phyloP scores from a whole-genome alignment of 768 basidiomycete genomes.

The Xerocomus spinulosus region DNA sequence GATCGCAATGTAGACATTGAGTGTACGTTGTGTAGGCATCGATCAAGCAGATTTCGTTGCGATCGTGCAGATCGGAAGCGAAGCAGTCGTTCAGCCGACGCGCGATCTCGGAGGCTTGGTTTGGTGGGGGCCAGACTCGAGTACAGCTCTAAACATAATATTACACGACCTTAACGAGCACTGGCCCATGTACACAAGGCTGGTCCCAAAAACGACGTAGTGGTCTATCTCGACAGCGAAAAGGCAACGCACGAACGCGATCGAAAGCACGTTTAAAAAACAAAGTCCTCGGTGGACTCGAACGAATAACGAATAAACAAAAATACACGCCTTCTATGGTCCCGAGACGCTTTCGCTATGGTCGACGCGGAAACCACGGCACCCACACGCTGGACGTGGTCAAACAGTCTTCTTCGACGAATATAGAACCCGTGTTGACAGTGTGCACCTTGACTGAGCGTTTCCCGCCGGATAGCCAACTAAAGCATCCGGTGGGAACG shows the following conservation, averaged over 20 bases:
- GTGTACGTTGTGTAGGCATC: not conserved
- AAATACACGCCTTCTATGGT: not conserved
- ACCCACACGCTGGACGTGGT: slow-evolving; percentile 15
- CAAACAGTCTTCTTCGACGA: slow-evolving; percentile 14
- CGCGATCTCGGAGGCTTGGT: not conserved
- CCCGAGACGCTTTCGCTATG: not conserved
- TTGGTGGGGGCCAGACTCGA: not conserved
- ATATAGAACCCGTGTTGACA: not conserved
- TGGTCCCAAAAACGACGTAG: not conserved
- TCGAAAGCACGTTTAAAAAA: not conserved
- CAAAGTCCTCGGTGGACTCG: not conserved
- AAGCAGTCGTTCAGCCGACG: not conserved
- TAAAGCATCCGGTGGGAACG: slow-evolving; percentile 18
- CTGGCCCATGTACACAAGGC: not conserved
- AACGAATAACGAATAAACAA: slow-evolving; percentile 2
- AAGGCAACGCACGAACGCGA: not conserved
- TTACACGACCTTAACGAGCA: not conserved
- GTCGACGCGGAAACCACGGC: slow-evolving; percentile 5
- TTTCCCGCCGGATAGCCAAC: slow-evolving; percentile 10
- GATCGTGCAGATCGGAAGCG: not conserved
- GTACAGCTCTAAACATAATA: not conserved
- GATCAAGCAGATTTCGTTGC: slow-evolving; percentile 1
- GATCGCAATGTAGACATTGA: no score
- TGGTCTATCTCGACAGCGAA: not conserved
- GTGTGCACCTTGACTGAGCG: slow-evolving; percentile 5